phyloP scores from a whole-genome alignment of 129 eudicot species.

The Escallonia rubra region DNA sequence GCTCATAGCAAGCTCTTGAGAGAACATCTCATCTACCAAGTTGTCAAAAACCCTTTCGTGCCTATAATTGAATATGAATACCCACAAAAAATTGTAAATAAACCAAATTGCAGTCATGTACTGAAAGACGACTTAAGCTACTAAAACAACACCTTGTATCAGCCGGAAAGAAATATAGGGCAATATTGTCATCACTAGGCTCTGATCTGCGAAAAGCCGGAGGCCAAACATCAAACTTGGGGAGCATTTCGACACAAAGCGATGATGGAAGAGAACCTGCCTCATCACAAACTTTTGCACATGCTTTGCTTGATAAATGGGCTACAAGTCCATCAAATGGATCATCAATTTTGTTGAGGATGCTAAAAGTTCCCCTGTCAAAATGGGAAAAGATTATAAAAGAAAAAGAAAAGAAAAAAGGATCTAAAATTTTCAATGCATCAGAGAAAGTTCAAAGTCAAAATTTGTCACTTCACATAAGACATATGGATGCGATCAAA shows the following conservation, averaged over 20 bases:
- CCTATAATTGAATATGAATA: conserved; percentile 11
- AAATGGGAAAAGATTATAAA: not conserved
- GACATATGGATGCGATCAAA: too few species aligned
- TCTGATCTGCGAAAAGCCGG: conserved; percentile 34
- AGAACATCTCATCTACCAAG: conserved; percentile 54
- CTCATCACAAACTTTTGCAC: conserved; percentile 36
- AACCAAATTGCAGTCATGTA: not conserved
- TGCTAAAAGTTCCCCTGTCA: conserved; percentile 57
- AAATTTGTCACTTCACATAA: not conserved
- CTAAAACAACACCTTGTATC: conserved; percentile 29
- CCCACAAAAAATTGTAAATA: not conserved
- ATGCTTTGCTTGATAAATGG: conserved; percentile 51
- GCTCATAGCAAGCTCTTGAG: conserved; percentile 55
- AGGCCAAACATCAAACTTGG: conserved; percentile 53
- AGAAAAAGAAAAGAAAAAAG: not conserved
- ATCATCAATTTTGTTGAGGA: conserved; percentile 23
- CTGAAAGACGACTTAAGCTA: not conserved
- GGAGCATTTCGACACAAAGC: conserved; percentile 47
- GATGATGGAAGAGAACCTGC: conserved; percentile 42
- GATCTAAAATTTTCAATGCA: not conserved
- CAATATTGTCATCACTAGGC: conserved; percentile 50
- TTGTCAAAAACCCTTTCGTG: conserved; percentile 36
- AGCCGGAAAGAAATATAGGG: conserved; percentile 54
- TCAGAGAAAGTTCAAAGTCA: not conserved
- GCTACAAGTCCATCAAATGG: conserved; percentile 48